Percentiles rank a stretch among this genome's conserved stretches.
Conservation (phyloP, 2,329 filamentous ascomycete species). For the Exophiala phaeomuriformis region DNA sequence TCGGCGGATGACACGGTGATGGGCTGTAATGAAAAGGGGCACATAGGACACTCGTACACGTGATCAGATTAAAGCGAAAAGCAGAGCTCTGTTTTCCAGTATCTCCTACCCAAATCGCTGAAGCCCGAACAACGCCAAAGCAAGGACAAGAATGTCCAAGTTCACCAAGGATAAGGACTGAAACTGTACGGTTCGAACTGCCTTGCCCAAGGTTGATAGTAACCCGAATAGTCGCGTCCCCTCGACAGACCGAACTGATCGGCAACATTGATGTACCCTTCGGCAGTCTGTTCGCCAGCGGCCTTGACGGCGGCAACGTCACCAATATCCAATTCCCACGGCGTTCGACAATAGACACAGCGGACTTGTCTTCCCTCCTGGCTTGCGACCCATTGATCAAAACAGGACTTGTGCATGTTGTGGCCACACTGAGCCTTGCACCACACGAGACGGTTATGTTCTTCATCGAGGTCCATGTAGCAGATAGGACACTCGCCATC, state of each 20-base stretch:
- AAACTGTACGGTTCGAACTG: conserved; percentile 15
- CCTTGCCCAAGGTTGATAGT: conserved; percentile 35
- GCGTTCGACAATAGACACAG: conserved; percentile 42
- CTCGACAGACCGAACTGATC: conserved; percentile 36
- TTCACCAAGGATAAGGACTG: not conserved
- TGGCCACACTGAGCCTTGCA: conserved; percentile 57
- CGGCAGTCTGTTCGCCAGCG: conserved; percentile 29
- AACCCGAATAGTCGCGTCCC: conserved; percentile 36
- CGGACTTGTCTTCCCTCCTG: conserved; percentile 31
- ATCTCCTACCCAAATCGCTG: too few species aligned
- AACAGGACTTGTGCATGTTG: conserved; percentile 54
- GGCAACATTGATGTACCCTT: conserved; percentile 43
- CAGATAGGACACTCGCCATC: conserved; percentile 60
- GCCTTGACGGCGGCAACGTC: conserved; percentile 31
- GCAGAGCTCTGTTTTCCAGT: too few species aligned
- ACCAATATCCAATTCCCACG: conserved; percentile 34
- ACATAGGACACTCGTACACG: too few species aligned
- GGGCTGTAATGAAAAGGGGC: too few species aligned
- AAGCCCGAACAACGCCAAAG: too few species aligned
- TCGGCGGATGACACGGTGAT: too few species aligned
- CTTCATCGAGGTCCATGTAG: conserved; percentile 48
- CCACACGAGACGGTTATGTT: conserved; percentile 46
- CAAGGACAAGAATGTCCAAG: too few species aligned
- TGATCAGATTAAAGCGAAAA: too few species aligned
- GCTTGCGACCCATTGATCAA: conserved; percentile 46